These are phyloP conservation scores for Amaranthus tricolor DNA, from an alignment of 179 eudicot genomes.

Conservation along the genomic window DNA sequence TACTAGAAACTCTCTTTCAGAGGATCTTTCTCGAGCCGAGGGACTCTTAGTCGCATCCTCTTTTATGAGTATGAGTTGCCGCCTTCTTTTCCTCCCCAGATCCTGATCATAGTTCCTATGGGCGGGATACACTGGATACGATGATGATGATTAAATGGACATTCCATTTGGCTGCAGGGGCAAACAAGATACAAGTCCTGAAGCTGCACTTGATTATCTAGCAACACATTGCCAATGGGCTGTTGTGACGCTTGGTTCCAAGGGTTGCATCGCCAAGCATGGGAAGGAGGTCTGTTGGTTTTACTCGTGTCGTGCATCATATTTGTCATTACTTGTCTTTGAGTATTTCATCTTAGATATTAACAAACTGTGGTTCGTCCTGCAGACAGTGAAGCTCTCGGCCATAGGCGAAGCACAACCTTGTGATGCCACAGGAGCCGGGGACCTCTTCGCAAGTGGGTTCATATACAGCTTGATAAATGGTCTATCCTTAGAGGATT, in stretches of 20 bases:
- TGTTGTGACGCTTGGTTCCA: slow-evolving; percentile 82
- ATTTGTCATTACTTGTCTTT: slow-evolving; percentile 8
- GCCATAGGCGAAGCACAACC: slow-evolving; percentile 78
- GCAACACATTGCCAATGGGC: slow-evolving; percentile 87
- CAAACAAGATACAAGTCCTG: slow-evolving; percentile 52
- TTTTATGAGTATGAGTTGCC: too few species aligned
- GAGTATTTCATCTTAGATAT: not conserved
- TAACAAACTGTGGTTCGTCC: not conserved
- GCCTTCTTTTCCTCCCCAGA: too few species aligned
- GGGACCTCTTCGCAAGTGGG: slow-evolving; percentile 95
- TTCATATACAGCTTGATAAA: slow-evolving; percentile 84
- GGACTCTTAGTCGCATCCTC: too few species aligned
- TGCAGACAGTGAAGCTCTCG: slow-evolving; percentile 54
- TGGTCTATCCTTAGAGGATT: slow-evolving; percentile 76
- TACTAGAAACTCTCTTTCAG: too few species aligned
- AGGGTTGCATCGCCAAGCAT: slow-evolving; percentile 87
- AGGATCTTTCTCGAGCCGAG: too few species aligned
- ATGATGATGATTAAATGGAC: not conserved
- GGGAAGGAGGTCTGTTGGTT: slow-evolving; percentile 66
- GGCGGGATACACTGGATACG: not conserved
- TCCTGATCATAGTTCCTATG: too few species aligned
- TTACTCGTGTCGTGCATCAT: slow-evolving; percentile 30
- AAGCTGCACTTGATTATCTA: slow-evolving; percentile 77
- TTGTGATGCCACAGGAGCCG: slow-evolving; percentile 93
- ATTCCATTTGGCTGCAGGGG: slow-evolving; percentile 39